Percentiles rank a stretch among this genome's conserved stretches.
Evolutionary conservation across 352 stramenopile species (phyloP).

Genomic region (Globisporangium irregulare): DNA sequence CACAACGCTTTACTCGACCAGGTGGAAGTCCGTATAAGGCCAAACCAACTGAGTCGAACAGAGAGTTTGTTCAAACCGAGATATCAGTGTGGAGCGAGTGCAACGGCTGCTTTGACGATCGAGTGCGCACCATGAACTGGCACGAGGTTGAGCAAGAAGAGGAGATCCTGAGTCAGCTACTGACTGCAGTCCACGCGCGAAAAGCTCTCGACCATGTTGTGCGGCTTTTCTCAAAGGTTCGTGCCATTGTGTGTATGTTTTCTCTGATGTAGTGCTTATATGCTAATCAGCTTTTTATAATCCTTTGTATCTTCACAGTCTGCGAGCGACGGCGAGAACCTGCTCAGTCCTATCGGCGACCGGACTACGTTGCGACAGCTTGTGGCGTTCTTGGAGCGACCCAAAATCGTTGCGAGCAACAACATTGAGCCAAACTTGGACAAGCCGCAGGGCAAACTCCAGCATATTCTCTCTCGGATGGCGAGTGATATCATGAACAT

Average conservation of each 20-base stretch:
- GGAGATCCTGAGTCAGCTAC: constrained; percentile 45
- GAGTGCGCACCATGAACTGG: constrained; percentile 49
- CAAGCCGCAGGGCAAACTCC: constrained; percentile 39
- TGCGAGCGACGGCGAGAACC: constrained; percentile 30
- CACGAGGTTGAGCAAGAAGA: constrained; percentile 72
- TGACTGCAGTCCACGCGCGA: constrained; percentile 61
- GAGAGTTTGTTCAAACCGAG: constrained; percentile 28
- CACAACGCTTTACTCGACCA: constrained; percentile 21
- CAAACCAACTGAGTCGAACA: constrained; percentile 30
- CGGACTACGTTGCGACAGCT: constrained; percentile 67
- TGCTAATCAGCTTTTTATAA: no score
- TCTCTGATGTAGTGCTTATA: no score
- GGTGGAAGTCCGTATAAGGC: constrained; percentile 42
- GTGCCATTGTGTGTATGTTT: constrained; percentile 3
- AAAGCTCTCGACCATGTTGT: constrained; percentile 70
- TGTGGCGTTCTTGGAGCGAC: constrained; percentile 42
- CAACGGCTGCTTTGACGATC: constrained; percentile 58
- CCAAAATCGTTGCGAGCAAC: constrained; percentile 4
- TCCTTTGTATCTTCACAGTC: constrained; percentile 12
- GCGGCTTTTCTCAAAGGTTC: constrained; percentile 46
- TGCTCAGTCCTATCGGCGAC: constrained; percentile 56
- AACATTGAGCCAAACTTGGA: constrained; percentile 15
- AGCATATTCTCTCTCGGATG: constrained; percentile 66
- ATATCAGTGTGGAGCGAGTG: constrained; percentile 69
- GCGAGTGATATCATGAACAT: constrained; percentile 35